A percentile compares a stretch with the other conserved stretches of the same genome.
phyloP scores from a whole-genome alignment of 305 asterid genomes.

The Solanum hybrid region DNA sequence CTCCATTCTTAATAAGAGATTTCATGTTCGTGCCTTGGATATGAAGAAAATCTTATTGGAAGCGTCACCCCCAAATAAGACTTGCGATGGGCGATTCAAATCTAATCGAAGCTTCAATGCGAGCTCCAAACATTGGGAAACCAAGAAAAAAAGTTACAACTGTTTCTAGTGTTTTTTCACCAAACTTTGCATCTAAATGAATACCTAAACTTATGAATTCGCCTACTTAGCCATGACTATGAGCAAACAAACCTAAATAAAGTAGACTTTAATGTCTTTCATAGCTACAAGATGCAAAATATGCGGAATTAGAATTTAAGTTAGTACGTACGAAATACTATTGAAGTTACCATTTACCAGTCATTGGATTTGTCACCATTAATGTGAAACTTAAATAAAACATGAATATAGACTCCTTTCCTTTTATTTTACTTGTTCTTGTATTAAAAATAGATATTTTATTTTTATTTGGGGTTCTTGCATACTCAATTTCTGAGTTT shows the following conservation, averaged over 20 bases:
- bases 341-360: not conserved
- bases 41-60: too few species aligned
- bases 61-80: not conserved
- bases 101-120: too few species aligned
- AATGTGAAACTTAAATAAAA: not conserved
- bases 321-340: not conserved
- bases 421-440: not conserved
- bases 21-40: fast-evolving
- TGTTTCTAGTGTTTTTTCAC: not conserved
- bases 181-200: not conserved
- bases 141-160: not conserved
- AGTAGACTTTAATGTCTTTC: not conserved
- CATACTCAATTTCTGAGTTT: not conserved
- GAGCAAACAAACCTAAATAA: not conserved
- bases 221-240: not conserved
- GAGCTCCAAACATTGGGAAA: fast-evolving
- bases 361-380: not conserved
- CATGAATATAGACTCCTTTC: not conserved
- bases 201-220: not conserved
- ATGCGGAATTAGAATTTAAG: not conserved
- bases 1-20: too few species aligned
- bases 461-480: not conserved
- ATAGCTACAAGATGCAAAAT: not conserved
- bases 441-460: not conserved
- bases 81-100: fast-evolving